Evolutionary conservation across 1,284 basidiomycete species (phyloP).

Genomic region (Xerocomus nothofagi): DNA sequence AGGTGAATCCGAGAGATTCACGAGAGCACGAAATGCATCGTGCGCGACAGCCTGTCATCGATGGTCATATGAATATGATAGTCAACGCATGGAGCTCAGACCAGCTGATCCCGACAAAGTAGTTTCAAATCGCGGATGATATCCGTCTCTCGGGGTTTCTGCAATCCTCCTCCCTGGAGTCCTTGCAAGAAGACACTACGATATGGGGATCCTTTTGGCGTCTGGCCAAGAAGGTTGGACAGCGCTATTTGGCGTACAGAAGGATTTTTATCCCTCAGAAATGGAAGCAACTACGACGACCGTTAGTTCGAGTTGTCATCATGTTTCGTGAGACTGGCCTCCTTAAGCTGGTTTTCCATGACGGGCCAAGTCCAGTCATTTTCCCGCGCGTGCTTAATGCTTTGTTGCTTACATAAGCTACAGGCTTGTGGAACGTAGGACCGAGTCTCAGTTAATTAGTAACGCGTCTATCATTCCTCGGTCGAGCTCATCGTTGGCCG

Average conservation of each 20-base stretch:
- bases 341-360: conserved; percentile 61
- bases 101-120: conserved; percentile 84
- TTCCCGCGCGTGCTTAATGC: conserved; percentile 29
- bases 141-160: conserved; percentile 64
- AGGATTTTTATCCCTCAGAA: conserved; percentile 85
- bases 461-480: conserved; percentile 17
- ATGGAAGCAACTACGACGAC: conserved; percentile 69
- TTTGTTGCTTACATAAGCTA: conserved; percentile 22
- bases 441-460: conserved; percentile 15
- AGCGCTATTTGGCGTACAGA: conserved; percentile 87
- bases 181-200: conserved; percentile 74
- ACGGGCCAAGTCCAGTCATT: not conserved
- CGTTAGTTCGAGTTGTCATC: conserved; percentile 17
- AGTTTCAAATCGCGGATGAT: conserved; percentile 77
- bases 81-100: conserved; percentile 36
- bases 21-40: conserved; percentile 91
- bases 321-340: conserved; percentile 42
- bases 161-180: conserved; percentile 48
- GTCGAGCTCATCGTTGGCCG: not conserved
- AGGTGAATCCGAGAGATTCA: conserved; percentile 91
- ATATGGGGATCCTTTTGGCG: conserved; percentile 68
- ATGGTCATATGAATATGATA: conserved; percentile 16
- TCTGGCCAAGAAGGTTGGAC: conserved; percentile 80
- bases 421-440: no score
- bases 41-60: conserved; percentile 80